phyloP scores from a whole-genome alignment of 345 rosid genomes.

The Carallia pectinifolia region DNA sequence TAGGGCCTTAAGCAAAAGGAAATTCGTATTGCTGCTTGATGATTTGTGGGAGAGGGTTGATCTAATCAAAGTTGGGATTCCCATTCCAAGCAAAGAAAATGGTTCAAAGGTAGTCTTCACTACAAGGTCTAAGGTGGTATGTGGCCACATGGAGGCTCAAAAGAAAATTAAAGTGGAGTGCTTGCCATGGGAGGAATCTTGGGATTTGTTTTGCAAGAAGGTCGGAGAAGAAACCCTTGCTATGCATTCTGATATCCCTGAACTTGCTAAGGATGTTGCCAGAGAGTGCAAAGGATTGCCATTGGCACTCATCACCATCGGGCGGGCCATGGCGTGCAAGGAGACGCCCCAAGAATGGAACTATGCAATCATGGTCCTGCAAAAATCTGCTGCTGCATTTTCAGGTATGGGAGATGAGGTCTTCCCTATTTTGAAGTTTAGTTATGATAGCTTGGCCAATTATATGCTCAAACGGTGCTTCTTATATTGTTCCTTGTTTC shows the following conservation, averaged over 20 bases:
- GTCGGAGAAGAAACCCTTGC: constrained; percentile 26
- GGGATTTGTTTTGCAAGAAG: not conserved
- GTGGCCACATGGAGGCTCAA: no score
- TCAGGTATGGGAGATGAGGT: no score
- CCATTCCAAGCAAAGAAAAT: no score
- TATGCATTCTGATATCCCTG: constrained; percentile 30
- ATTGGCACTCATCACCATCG: constrained; percentile 31
- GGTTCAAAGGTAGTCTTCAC: no score
- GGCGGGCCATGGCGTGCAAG: constrained; percentile 39
- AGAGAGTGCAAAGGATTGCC: constrained; percentile 33
- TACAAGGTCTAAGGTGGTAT: no score
- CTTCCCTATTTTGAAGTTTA: not conserved
- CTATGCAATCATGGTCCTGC: constrained; percentile 17
- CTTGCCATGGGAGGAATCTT: no score
- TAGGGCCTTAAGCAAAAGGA: no score
- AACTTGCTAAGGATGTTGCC: constrained; percentile 32
- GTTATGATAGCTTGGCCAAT: not conserved
- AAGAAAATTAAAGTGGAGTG: no score
- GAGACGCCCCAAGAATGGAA: constrained; percentile 35
- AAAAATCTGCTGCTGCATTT: not conserved
- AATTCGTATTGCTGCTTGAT: no score
- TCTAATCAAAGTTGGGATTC: no score
- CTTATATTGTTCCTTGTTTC: constrained; percentile 3
- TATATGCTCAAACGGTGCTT: no score
- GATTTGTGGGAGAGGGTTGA: no score